phyloP scores from a whole-genome alignment of 1,139 yeast species.

The Geotrichum klebahnii region DNA sequence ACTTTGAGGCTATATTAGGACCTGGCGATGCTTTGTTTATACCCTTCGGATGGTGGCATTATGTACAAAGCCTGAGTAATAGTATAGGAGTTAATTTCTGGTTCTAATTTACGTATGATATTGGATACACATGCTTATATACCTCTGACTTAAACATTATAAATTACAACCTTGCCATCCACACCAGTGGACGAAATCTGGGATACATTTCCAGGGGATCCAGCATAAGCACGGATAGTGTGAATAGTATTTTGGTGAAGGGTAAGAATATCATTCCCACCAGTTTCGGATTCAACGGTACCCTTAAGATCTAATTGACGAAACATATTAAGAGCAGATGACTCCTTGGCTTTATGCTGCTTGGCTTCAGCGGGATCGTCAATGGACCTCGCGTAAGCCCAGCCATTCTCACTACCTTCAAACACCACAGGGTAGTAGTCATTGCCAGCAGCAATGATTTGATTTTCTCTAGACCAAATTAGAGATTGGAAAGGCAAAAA shows the following conservation, averaged over 20 bases:
- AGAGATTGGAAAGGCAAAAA: constrained; percentile 79
- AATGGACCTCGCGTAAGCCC: constrained; percentile 62
- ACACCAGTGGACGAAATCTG: constrained; percentile 71
- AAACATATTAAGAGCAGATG: constrained; percentile 90
- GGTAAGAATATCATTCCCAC: constrained; percentile 57
- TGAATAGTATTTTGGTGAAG: constrained; percentile 90
- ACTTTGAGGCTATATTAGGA: constrained; percentile 26
- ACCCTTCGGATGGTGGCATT: constrained; percentile 35
- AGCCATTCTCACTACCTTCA: constrained; percentile 62
- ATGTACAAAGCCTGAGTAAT: constrained; percentile 26
- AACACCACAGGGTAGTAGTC: constrained; percentile 88
- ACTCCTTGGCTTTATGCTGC: constrained; percentile 55
- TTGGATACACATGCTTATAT: too few species aligned
- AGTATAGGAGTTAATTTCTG: constrained; percentile 32
- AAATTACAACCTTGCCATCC: constrained; percentile 86
- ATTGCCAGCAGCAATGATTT: constrained; percentile 84
- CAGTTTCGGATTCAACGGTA: constrained; percentile 51
- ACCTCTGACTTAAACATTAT: neutral
- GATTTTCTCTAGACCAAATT: constrained; percentile 60
- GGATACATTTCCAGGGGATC: constrained; percentile 44
- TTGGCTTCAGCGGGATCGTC: constrained; percentile 55
- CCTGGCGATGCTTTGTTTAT: constrained; percentile 33
- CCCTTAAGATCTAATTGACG: constrained; percentile 95
- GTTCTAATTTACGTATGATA: too few species aligned
- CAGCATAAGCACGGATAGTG: constrained; percentile 51